A percentile compares a stretch with the other conserved stretches of the same genome.
Evolutionary conservation across 1,284 basidiomycete genomes (phyloP).

Genomic region (Microbotryomycetes sp.): DNA sequence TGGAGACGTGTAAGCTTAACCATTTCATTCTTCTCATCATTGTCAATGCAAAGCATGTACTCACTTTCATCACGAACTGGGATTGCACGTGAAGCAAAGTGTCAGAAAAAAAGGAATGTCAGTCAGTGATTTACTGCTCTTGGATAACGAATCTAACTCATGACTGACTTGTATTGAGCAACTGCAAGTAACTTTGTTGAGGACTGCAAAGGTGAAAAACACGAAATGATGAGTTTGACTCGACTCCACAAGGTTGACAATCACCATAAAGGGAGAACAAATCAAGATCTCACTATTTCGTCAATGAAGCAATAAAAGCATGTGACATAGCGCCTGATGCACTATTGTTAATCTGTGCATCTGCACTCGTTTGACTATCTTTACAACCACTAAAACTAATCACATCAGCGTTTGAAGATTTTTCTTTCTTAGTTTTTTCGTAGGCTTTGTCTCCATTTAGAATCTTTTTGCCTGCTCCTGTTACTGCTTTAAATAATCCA

Average conservation of each 20-base stretch:
- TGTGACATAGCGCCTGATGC: constrained; percentile 42
- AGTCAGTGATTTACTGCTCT: neutral
- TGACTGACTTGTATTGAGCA: neutral
- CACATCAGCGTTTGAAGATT: constrained; percentile 41
- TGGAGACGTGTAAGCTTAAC: neutral
- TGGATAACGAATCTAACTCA: constrained; percentile 44
- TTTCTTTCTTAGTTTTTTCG: constrained; percentile 36
- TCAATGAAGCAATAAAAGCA: constrained; percentile 7
- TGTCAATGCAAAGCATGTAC: neutral
- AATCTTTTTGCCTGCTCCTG: constrained; percentile 42
- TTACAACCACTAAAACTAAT: constrained; percentile 40
- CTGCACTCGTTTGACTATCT: constrained; percentile 38
- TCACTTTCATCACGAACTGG: constrained; percentile 53
- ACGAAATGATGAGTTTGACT: too few species aligned
- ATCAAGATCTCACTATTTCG: constrained; percentile 18
- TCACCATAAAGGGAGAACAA: constrained; percentile 49
- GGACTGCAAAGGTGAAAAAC: too few species aligned
- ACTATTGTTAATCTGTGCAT: constrained; percentile 37
- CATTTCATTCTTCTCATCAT: too few species aligned
- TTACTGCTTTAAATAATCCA: constrained; percentile 40
- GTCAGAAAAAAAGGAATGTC: too few species aligned
- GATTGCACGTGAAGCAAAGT: too few species aligned
- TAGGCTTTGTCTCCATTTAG: constrained; percentile 42
- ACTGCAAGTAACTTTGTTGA: constrained; percentile 63
- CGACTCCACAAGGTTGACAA: too few species aligned